Conservation (phyloP, 345 rosid genomes). For the Kernera saxatilis region DNA sequence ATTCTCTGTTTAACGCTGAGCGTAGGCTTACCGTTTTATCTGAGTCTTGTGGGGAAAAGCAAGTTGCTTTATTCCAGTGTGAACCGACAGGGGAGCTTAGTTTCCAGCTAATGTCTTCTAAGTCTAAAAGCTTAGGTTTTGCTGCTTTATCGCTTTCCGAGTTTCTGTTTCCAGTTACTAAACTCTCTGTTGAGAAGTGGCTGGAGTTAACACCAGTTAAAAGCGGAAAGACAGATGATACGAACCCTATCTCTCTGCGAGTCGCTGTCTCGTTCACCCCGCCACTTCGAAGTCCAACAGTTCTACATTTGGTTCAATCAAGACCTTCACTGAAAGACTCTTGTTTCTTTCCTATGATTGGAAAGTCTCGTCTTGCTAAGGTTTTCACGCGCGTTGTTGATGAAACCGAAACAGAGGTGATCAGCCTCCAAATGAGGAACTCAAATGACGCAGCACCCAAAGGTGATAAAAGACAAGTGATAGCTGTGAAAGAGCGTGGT, state of each 20-base stretch:
- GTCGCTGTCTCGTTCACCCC: slow-evolving; percentile 68
- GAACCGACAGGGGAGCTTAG: slow-evolving; percentile 72
- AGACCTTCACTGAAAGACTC: slow-evolving; percentile 40
- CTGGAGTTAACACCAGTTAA: slow-evolving; percentile 51
- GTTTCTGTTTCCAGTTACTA: slow-evolving; percentile 56
- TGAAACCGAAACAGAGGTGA: slow-evolving; percentile 51
- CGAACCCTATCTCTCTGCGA: slow-evolving; percentile 50
- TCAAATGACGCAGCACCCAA: slow-evolving; percentile 29
- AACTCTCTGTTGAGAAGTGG: slow-evolving; percentile 75
- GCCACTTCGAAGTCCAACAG: slow-evolving; percentile 50
- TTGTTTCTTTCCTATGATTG: slow-evolving; percentile 57
- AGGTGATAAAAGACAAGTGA: slow-evolving; percentile 53
- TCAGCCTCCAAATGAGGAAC: slow-evolving; percentile 81
- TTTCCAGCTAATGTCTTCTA: slow-evolving; percentile 60
- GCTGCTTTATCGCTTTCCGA: slow-evolving; percentile 51
- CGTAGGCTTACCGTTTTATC: slow-evolving; percentile 50
- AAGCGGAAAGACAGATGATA: slow-evolving; percentile 22
- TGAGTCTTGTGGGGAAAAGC: slow-evolving; percentile 49
- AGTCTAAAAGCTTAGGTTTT: slow-evolving; percentile 54
- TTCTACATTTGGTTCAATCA: slow-evolving; percentile 48
- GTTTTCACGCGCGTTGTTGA: slow-evolving; percentile 41
- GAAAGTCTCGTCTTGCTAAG: slow-evolving; percentile 43
- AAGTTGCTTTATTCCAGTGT: slow-evolving; percentile 69
- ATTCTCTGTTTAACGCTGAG: slow-evolving; percentile 55
- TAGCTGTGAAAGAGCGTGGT: slow-evolving; percentile 46